Evolutionary conservation across 106 monocot species (phyloP).

Genomic region (Allium cepa): DNA sequence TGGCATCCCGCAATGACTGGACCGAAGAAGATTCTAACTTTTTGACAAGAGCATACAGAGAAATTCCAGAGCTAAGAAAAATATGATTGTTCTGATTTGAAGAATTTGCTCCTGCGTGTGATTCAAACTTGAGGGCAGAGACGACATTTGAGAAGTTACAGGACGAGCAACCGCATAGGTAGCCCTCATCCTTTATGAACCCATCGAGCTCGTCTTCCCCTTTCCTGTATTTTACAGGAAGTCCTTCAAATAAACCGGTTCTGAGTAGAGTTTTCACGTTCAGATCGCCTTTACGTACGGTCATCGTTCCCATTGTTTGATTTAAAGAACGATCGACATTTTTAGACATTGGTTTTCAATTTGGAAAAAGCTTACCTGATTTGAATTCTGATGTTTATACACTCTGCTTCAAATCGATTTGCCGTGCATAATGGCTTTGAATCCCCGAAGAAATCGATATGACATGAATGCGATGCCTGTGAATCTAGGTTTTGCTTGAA

Average conservation of each 20-base stretch:
- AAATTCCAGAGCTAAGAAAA: constrained; percentile 33
- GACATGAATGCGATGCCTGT: too few species aligned
- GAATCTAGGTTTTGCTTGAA: too few species aligned
- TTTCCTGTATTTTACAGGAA: constrained; percentile 39
- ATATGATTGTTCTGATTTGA: constrained; percentile 31
- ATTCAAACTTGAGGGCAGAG: constrained; percentile 51
- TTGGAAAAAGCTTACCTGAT: too few species aligned
- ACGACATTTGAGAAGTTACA: constrained; percentile 38
- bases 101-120: constrained; percentile 37
- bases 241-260: constrained; percentile 48
- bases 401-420: too few species aligned
- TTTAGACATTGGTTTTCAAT: too few species aligned
- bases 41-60: constrained; percentile 35
- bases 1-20: too few species aligned
- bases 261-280: constrained; percentile 34
- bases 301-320: too few species aligned
- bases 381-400: too few species aligned
- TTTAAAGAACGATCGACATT: too few species aligned
- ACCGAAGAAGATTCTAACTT: background rate
- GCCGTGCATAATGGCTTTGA: too few species aligned
- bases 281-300: background rate
- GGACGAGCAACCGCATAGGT: constrained; percentile 33
- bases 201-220: constrained; percentile 29
- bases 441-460: too few species aligned
- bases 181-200: constrained; percentile 20